Conservation (phyloP, 441 rosid species). For the Gossypium davidsonii region DNA sequence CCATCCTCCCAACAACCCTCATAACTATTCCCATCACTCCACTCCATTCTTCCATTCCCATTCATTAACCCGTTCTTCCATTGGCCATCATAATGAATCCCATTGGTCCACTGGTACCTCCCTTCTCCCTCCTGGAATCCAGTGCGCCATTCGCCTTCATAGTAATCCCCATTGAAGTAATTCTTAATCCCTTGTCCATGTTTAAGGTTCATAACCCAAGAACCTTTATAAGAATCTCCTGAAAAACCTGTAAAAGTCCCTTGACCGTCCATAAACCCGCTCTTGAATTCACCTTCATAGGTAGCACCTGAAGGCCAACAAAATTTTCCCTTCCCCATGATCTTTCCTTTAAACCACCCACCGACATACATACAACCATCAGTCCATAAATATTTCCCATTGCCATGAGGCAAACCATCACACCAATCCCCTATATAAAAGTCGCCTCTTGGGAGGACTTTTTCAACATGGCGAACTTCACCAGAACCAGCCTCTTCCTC, state of each 20-base stretch:
- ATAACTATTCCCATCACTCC: slow-evolving; percentile 73
- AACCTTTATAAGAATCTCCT: slow-evolving; percentile 70
- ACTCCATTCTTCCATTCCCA: slow-evolving; percentile 79
- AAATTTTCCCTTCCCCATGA: slow-evolving; percentile 82
- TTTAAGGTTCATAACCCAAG: slow-evolving; percentile 82
- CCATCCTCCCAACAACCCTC: slow-evolving; percentile 94
- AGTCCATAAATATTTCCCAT: slow-evolving; percentile 83
- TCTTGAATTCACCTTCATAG: slow-evolving; percentile 89
- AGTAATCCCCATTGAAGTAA: slow-evolving; percentile 67
- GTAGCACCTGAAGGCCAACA: slow-evolving; percentile 95
- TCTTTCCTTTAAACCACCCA: slow-evolving; percentile 75
- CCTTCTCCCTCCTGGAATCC: slow-evolving; percentile 90
- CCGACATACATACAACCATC: slow-evolving; percentile 97
- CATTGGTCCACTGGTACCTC: slow-evolving; percentile 77
- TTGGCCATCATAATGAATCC: slow-evolving; percentile 64
- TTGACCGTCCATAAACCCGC: slow-evolving; percentile 85
- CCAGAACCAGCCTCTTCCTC: slow-evolving; percentile 59
- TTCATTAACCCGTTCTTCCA: slow-evolving; percentile 73
- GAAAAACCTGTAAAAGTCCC: slow-evolving; percentile 70
- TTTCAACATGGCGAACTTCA: slow-evolving; percentile 48
- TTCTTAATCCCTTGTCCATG: slow-evolving; percentile 71
- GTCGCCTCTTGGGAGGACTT: slow-evolving; percentile 57
- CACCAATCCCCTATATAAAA: slow-evolving; percentile 76
- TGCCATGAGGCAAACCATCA: slow-evolving; percentile 67
- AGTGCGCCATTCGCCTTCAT: slow-evolving; percentile 85